Evolutionary conservation across 2,329 filamentous ascomycete species (phyloP), one percentile per base, ranked within the genome.

Genomic region (Neofusicoccum umdonicola): DNA sequence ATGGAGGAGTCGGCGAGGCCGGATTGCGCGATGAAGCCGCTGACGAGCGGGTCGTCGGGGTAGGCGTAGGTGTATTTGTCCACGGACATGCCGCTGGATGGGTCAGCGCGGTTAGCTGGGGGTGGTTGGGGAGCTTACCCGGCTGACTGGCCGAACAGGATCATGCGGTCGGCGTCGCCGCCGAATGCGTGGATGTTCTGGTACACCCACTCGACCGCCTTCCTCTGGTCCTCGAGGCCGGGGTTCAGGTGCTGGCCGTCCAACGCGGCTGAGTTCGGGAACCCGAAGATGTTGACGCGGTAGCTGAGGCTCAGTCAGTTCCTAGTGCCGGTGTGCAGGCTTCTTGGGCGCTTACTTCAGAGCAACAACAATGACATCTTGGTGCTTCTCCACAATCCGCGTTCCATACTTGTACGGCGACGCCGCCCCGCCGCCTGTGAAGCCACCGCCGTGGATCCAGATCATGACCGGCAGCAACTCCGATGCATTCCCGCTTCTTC

Each of bases 11-110:
- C 72, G 3, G 76, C 79, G 3, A 75, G 81, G 34, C 76, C 83
- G 45, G 82, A 83, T 3, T 79, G 73, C 1, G 78, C 74, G 66
- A 84, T 81, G 34, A 82, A 73, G 9, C 76, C 81, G 15, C 74
- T 69, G 35, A 8, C 83, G 82, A 3, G 83, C 81, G 37, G 80
- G 82, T 70, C 83, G 79, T 12, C 83, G 83, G 69, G 80, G 81
- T 17, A 83, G 73, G 0, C 77, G 77, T 66, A 84, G 82, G n/a
- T 73, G 72, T 1, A 71, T 56, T 1, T 79, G 73, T 66, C 84
- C 81, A 15, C 85, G 84, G 17, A 83, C 83, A 67, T 87, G 87
- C 52, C 52, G 15, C 52, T 57, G 22, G 13, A 5, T 3, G 4
- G 3, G n/a, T 31, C 9, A 13, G n/a, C 4, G 2, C 17, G 34